phyloP scores from a whole-genome alignment of 768 basidiomycete genomes.

The Lentinula aciculospora region DNA sequence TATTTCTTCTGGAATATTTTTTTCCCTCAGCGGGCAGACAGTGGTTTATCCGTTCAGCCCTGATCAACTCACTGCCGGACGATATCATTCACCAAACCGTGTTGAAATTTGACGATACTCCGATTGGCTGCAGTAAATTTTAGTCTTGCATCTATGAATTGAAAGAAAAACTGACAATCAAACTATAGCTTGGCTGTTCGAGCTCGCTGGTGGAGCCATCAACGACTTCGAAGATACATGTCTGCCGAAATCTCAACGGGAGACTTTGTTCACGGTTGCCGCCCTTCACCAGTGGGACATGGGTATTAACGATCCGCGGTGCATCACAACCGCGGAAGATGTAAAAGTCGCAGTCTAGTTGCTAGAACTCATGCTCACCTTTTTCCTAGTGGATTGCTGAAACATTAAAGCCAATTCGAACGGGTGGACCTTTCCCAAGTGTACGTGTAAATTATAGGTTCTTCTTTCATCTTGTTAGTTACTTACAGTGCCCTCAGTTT shows the following conservation, averaged over 20 bases:
- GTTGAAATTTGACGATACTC: conserved; percentile 72
- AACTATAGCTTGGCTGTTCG: conserved; percentile 80
- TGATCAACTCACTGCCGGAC: conserved; percentile 82
- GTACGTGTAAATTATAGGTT: conserved; percentile 39
- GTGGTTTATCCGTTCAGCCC: conserved; percentile 87
- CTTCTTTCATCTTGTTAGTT: conserved; percentile 5
- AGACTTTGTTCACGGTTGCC: conserved; percentile 80
- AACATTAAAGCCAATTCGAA: conserved; percentile 63
- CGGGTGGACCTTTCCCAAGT: conserved; percentile 81
- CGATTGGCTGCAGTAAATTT: conserved; percentile 85
- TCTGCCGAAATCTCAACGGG: conserved; percentile 71
- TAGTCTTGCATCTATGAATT: neutral
- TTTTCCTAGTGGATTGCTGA: conserved; percentile 69
- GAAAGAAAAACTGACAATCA: neutral
- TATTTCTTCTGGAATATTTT: neutral
- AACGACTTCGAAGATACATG: conserved; percentile 68
- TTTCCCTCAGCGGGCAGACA: conserved; percentile 59
- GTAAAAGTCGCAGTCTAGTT: conserved; percentile 28
- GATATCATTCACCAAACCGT: conserved; percentile 84
- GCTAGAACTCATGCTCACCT: conserved; percentile 4
- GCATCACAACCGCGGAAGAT: conserved; percentile 77
- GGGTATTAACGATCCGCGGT: conserved; percentile 73
- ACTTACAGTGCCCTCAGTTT: conserved; percentile 41
- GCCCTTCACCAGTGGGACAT: conserved; percentile 94
- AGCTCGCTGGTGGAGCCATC: conserved; percentile 80